A percentile compares a stretch with the other conserved stretches of the same genome.
These are phyloP conservation scores for Spizellomyces sp. DNA, from an alignment of 192 early-diverging fungal genomes.

Conservation along the genomic window DNA sequence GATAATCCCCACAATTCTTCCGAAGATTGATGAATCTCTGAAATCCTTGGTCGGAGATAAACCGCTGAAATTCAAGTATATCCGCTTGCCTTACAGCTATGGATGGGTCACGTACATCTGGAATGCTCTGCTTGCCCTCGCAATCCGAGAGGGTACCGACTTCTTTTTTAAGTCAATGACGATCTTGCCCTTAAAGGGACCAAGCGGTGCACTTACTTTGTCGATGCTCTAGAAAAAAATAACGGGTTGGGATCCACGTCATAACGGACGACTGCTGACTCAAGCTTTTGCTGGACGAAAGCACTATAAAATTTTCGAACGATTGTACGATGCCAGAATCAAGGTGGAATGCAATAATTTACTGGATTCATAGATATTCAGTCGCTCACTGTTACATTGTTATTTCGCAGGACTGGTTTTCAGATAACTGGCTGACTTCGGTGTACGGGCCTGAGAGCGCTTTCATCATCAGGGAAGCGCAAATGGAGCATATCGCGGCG, in stretches of 20 bases:
- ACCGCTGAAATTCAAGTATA: not conserved
- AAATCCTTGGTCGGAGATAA: not conserved
- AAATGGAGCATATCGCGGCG: too few species aligned
- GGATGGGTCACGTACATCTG: not conserved
- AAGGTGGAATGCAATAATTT: too few species aligned
- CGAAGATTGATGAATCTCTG: not conserved
- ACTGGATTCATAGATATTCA: too few species aligned
- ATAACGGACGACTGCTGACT: too few species aligned
- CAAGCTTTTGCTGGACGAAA: too few species aligned
- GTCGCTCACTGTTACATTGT: too few species aligned
- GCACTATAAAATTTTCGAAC: too few species aligned
- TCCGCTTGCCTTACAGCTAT: not conserved
- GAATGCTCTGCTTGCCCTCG: not conserved
- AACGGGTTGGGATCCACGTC: not conserved
- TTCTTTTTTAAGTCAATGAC: constrained; percentile 3
- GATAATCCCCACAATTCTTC: not conserved
- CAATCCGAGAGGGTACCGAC: not conserved
- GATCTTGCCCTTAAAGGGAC: not conserved
- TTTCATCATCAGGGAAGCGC: too few species aligned
- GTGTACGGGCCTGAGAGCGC: too few species aligned
- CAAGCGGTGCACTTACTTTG: not conserved
- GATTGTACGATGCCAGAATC: too few species aligned
- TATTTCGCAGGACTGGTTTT: too few species aligned
- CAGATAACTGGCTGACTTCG: too few species aligned
- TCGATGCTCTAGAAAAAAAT: not conserved